Evolutionary conservation across 257 asterid species (phyloP), one percentile per base, ranked within the genome.

Genomic region (Solanum chmielewskii): DNA sequence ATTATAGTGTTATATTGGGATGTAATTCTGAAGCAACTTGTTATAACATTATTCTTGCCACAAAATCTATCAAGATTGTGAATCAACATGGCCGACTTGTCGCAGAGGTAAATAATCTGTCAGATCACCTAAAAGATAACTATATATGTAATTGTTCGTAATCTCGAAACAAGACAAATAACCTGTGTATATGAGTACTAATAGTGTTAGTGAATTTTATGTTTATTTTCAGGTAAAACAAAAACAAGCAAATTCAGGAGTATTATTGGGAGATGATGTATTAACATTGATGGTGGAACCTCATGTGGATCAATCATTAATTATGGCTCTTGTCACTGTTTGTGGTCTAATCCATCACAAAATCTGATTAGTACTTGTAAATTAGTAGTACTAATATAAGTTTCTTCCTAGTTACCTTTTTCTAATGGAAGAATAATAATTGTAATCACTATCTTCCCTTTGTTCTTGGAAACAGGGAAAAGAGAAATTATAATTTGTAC

Each of bases 231-330:
- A 95, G 98, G 95, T 87, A 31, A 90, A 73, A 33, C 92, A 87
- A 87, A 95, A 95, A 77, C 89, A 91, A 23, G 78, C 95, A 66
- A 27, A 87, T 70, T 42, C 87, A 16, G 98, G 98, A 71, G 89
- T 92, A 86, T 25, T 74, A 33, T 88, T 91, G 83, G 98, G 98
- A 64, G 90, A 90, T 42, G 98, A 95, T 91, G 98, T 95, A 49
- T 35, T 93, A 29, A 88, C 88, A 41, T 75, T 95, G 74, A 89
- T 85, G 20, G 96, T 94, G 89, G 96, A 95, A 87, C 91, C 95
- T 9, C 91, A 86, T 6, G 84, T 87, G 27, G 97, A 94, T 89
- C 92, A 92, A 29, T 89, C 96, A 52, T 64, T 93, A 27, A 69
- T 91, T 42, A 89, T 95, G 94, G 96, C 97, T 60, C 90, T 95